Base-by-base conservation (phyloP, 179 eudicot species). In the Heliamphora pulchella region DNA sequence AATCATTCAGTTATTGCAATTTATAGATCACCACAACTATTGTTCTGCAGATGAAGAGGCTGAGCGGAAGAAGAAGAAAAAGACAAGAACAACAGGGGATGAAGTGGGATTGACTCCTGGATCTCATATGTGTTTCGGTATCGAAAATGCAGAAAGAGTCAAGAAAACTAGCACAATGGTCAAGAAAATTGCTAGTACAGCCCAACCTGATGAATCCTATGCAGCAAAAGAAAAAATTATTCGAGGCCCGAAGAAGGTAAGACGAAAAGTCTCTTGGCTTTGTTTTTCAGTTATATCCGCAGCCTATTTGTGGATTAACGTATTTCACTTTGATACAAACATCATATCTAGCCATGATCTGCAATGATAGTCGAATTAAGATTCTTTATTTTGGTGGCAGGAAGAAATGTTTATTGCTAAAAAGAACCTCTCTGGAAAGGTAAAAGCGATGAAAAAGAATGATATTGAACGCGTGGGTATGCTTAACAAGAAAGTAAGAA, bases 1-100 rank as follows among this genome's bases (percentile, higher is more conserved):
- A 14, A 63, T 41, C 43, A 9, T 51, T 50, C n/a, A 50, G 22
- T 22, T 31, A 8, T 43, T 3, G 11, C 0, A 13, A 43, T 68
- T 18, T 76, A 76, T n/a, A 53, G 74, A 67, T 80, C 74, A 83
- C 43, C 44, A 48, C 57, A 51, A 61, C 48, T 55, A 63, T 79
- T 80, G 18, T 61, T 80, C 8, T 83, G 84, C 87, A 94, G 99
- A 94, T 87, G 94, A 90, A 31, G 96, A 83, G 76, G 86, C 88
- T 75, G 91, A 89, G 69, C 81, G 93, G 84, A 94, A 89, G 85
- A 92, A 88, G 89, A 96, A 92, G 86, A 91, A 90, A 81, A 96
- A 92, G 86, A 65, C 82, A 18, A 86, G 78, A 83, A 86, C 89
- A 78, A 80, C 59, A 14, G 87, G 84, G 57, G 82, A 81, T 78